These are phyloP conservation scores for Garcia nutans DNA, from an alignment of 345 rosid species.

Conservation along the genomic window DNA sequence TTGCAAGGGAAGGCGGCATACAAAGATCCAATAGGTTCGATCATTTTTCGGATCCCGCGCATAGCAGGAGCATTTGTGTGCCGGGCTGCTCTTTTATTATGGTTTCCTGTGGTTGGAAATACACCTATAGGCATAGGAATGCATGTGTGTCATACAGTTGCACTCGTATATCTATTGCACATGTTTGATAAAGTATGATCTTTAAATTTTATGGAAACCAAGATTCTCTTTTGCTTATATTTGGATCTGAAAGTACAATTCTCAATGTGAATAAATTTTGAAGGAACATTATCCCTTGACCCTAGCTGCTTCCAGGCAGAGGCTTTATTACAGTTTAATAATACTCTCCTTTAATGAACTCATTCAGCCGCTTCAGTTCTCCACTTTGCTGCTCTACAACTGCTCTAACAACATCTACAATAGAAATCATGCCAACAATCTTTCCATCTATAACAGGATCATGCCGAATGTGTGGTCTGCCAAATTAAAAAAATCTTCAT, in stretches of 20 bases:
- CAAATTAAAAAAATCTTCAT: not conserved
- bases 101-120: not conserved
- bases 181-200: not conserved
- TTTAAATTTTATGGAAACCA: not conserved
- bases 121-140: not conserved
- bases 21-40: no score
- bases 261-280: not conserved
- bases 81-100: no score
- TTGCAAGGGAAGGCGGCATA: no score
- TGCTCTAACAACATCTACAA: constrained; percentile 73
- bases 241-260: not conserved
- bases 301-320: not conserved
- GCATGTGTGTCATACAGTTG: not conserved
- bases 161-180: no score
- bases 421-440: constrained; percentile 80
- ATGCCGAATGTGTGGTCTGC: constrained; percentile 75
- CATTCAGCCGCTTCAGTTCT: constrained; percentile 73
- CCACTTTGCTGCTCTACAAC: constrained; percentile 83
- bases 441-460: constrained; percentile 80
- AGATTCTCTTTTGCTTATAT: not conserved
- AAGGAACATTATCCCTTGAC: not conserved
- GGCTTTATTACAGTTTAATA: constrained; percentile 28
- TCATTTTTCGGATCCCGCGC: no score
- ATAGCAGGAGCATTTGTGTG: no score
- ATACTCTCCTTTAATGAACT: constrained; percentile 76